Base-by-base conservation (phyloP, 345 rosid genomes). In the Bruguiera parviflora region DNA sequence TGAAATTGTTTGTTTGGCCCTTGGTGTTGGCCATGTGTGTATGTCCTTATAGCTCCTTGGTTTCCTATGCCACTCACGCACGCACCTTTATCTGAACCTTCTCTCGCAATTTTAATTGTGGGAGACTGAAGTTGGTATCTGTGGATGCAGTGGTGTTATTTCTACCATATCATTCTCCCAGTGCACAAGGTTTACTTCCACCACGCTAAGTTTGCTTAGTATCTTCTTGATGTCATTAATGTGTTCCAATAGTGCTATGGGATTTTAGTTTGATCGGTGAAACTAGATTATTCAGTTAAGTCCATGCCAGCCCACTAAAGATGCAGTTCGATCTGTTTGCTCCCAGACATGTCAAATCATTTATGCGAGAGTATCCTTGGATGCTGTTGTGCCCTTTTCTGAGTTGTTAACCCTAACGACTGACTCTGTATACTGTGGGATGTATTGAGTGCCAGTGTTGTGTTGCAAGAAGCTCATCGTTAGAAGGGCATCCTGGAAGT, bases 61-160 rank as follows among this genome's bases (percentile, higher is more conserved):
- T 25, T 55, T 46, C 15, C 46, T 15, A 29, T 5, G 35, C 18
- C 47, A 47, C 21, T 61, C 43, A 9, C 29, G 15, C 15, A 62
- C 29, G 46, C 46, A 62, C 51, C 25, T 35, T 27, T 60, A 33
- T 18, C 68, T 53, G 31, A 65, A 53, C 37, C 61, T 53, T 15
- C 49, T 65, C 64, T 24, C 64, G 53, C 19, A 25, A 11, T 63
- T 65, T 61, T 46, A 52, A 37, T 6, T 67, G 60, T 53, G 47
- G 22, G 51, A 29, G 67, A 67, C 77, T 81, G 71, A 79, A 79
- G 66, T 60, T 61, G 32, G 21, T 67, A 39, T 74, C 72, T 77
- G 63, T 63, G 66, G 66, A 61, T 78, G 83, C 83, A 80, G 78
- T 58, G 80, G 65, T 70, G 78, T 69, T 72, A 43, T 22, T 69